A percentile compares a stretch with the other conserved stretches of the same genome.
These are phyloP conservation scores for Chloropicon primus DNA, from an alignment of 139 green algal genomes.

Conservation along the genomic window DNA sequence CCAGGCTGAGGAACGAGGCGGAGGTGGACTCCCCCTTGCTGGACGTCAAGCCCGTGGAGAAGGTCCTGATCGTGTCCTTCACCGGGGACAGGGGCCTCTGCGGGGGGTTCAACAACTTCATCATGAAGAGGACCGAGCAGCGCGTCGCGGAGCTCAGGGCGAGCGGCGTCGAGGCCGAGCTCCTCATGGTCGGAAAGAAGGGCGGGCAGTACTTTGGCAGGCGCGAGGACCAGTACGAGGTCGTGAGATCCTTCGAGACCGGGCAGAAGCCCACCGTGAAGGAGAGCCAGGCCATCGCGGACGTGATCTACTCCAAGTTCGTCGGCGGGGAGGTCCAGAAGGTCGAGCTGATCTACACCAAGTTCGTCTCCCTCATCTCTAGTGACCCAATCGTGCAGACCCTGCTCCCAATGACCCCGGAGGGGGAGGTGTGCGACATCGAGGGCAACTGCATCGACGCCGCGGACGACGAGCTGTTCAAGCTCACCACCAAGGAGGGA, in stretches of 20 bases:
- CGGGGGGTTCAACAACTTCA: conserved; percentile 96
- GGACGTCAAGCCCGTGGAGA: conserved; percentile 84
- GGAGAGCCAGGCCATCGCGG: conserved; percentile 91
- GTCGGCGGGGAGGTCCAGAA: conserved; percentile 58
- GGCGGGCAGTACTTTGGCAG: conserved; percentile 79
- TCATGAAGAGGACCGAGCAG: conserved; percentile 84
- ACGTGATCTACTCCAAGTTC: conserved; percentile 95
- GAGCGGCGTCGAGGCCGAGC: conserved; percentile 65
- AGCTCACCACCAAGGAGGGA: conserved; percentile 78
- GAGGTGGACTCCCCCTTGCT: conserved; percentile 94
- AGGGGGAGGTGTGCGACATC: conserved; percentile 84
- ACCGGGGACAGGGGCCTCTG: conserved; percentile 96
- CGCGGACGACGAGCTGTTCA: conserved; percentile 95
- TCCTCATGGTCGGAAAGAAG: conserved; percentile 89
- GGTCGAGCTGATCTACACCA: conserved; percentile 92
- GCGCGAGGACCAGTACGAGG: conserved; percentile 58
- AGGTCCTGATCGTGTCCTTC: conserved; percentile 69
- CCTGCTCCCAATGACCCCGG: conserved; percentile 78
- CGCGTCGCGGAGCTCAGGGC: conserved; percentile 66
- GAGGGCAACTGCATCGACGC: conserved; percentile 94
- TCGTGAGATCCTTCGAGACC: conserved; percentile 61
- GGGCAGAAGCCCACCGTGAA: conserved; percentile 80
- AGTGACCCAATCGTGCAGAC: conserved; percentile 85
- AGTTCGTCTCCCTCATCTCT: conserved; percentile 94
- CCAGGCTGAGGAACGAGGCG: conserved; percentile 71